These are phyloP conservation scores for Golovinomyces cichoracearum DNA, from an alignment of 2,329 filamentous ascomycete species.

Conservation along the genomic window DNA sequence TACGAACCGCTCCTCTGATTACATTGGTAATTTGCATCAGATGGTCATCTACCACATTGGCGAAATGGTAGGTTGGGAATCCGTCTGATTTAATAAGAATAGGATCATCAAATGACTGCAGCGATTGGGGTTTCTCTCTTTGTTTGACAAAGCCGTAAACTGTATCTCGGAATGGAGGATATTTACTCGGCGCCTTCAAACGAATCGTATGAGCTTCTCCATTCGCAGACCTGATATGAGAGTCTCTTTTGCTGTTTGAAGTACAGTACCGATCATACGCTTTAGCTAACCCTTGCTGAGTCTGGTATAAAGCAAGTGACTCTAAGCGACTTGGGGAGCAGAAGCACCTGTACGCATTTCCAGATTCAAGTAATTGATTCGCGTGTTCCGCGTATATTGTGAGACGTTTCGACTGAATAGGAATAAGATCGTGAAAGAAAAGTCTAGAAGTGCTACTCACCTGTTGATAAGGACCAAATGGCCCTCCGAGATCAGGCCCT, in stretches of 20 bases:
- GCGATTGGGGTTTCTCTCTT: constrained; percentile 12
- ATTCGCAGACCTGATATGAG: constrained; percentile 38
- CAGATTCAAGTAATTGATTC: constrained; percentile 38
- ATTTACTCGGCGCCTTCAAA: constrained; percentile 36
- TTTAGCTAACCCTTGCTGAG: constrained; percentile 28
- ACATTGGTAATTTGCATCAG: constrained; percentile 91
- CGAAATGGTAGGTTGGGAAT: constrained; percentile 85
- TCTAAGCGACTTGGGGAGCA: constrained; percentile 50
- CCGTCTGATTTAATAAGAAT: constrained; percentile 80
- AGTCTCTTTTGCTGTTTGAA: constrained; percentile 37
- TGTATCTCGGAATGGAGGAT: constrained; percentile 44
- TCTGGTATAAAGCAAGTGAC: constrained; percentile 34
- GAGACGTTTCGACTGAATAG: constrained; percentile 49
- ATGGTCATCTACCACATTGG: constrained; percentile 91
- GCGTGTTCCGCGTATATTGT: constrained; percentile 46
- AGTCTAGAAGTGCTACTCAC: constrained; percentile 19
- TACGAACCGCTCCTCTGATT: constrained; percentile 50
- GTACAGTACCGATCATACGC: constrained; percentile 52
- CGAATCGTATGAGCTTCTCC: constrained; percentile 55
- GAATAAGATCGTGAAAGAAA: constrained; percentile 4
- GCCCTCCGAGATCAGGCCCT: constrained; percentile 58
- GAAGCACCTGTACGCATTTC: constrained; percentile 78
- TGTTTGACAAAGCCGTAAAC: constrained; percentile 46
- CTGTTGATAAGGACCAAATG: constrained; percentile 66
- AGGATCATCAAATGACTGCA: constrained; percentile 42